A percentile compares a stretch with the other conserved stretches of the same genome.
These are phyloP conservation scores for Chalciporus sphaerocephalus DNA, from an alignment of 768 basidiomycete genomes.

Conservation along the genomic window DNA sequence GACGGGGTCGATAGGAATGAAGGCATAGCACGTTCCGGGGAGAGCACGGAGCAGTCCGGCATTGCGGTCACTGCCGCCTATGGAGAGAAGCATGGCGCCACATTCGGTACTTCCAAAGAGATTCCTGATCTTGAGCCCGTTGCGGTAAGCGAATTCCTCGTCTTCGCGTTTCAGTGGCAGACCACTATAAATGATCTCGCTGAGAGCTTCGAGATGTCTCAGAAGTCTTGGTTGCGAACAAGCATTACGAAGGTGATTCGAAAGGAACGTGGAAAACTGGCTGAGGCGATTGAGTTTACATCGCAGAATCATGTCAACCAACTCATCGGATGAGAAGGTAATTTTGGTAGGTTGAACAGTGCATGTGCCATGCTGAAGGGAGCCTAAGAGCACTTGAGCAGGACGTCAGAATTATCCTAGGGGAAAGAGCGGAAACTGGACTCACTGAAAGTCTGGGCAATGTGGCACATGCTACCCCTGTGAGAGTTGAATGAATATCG, in stretches of 20 bases:
- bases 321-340: conserved; percentile 62
- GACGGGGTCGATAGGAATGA: conserved; percentile 51
- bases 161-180: conserved; percentile 62
- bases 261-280: conserved; percentile 70
- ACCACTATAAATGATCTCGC: conserved; percentile 65
- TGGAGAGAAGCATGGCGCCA: conserved; percentile 64
- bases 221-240: conserved; percentile 59
- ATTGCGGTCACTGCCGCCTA: conserved; percentile 48
- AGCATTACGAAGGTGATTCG: conserved; percentile 56
- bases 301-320: conserved; percentile 64
- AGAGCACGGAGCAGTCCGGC: conserved; percentile 52
- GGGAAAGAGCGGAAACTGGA: conserved; percentile 19
- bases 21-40: conserved; percentile 64
- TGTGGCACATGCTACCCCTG: conserved; percentile 84
- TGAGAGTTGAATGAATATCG: conserved; percentile 33
- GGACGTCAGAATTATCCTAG: conserved; percentile 19
- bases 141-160: conserved; percentile 63
- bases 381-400: conserved; percentile 56
- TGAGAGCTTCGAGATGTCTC: conserved; percentile 48
- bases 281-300: conserved; percentile 71
- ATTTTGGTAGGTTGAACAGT: conserved; percentile 65
- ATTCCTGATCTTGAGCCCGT: conserved; percentile 66
- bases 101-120: conserved; percentile 81
- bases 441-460: conserved; percentile 72
- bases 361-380: conserved; percentile 69